Conservation (phyloP, 2,329 filamentous ascomycete genomes). For the Sclerotinia trifoliorum region DNA sequence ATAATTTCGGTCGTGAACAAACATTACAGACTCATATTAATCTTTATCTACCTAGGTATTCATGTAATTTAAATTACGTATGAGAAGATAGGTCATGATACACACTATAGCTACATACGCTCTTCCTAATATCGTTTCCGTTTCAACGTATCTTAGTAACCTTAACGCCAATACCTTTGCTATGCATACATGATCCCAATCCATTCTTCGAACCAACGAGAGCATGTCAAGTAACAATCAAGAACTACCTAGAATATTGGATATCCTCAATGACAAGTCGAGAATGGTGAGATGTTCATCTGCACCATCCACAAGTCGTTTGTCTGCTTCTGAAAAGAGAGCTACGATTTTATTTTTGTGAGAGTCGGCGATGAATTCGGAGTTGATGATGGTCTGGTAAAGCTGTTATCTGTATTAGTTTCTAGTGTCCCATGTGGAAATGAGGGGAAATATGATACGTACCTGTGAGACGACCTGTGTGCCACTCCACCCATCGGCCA, state of each 20-base stretch:
- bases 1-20: background rate
- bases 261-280: conserved; percentile 80
- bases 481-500: conserved; percentile 96
- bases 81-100: conserved; percentile 10
- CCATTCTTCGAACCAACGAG: background rate
- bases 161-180: conserved; percentile 19
- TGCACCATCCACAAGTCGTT: conserved; percentile 87
- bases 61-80: background rate
- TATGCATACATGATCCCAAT: conserved; percentile 6
- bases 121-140: background rate
- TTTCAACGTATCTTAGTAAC: background rate
- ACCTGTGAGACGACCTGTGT: conserved; percentile 82
- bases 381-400: conserved; percentile 78
- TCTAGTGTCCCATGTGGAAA: conserved; percentile 7
- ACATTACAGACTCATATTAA: background rate
- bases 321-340: conserved; percentile 91
- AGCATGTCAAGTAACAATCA: conserved; percentile 14
- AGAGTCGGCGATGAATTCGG: conserved; percentile 77
- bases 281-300: conserved; percentile 93
- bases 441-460: conserved; percentile 35
- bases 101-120: conserved; percentile 6
- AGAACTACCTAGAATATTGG: conserved; percentile 57
- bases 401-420: conserved; percentile 50
- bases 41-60: conserved; percentile 12
- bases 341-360: conserved; percentile 90